Evolutionary conservation across 257 asterid species (phyloP).

Genomic region (Oldenlandia corymbosa): DNA sequence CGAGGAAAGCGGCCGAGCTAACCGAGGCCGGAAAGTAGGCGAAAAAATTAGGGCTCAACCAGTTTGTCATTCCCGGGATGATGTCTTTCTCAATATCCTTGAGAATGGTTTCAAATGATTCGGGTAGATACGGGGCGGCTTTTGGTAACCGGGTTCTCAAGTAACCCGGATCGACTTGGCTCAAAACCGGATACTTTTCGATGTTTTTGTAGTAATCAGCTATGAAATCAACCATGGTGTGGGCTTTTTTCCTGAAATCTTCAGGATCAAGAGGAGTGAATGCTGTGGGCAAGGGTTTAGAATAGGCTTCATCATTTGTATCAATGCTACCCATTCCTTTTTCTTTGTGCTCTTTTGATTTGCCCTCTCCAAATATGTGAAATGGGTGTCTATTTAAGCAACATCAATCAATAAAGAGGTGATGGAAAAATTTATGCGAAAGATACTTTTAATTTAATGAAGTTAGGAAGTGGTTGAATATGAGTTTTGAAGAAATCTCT

Average conservation of each 20-base stretch:
- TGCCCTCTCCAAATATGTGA: too few species aligned
- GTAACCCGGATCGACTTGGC: conserved; percentile 74
- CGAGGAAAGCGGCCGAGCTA: conserved; percentile 67
- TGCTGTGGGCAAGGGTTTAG: not conserved
- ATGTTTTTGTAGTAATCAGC: conserved; percentile 71
- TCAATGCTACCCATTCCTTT: conserved; percentile 15
- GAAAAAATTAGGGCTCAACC: conserved; percentile 76
- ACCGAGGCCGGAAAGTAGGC: conserved; percentile 71
- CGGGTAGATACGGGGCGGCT: conserved; percentile 52
- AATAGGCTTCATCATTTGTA: not conserved
- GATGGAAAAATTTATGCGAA: too few species aligned
- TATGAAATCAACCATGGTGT: conserved; percentile 53
- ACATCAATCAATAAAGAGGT: too few species aligned
- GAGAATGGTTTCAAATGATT: conserved; percentile 52
- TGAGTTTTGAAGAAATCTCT: too few species aligned
- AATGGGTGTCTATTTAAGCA: too few species aligned
- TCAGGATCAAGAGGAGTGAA: conserved; percentile 59
- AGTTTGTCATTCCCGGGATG: conserved; percentile 69
- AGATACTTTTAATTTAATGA: too few species aligned
- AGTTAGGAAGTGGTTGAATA: too few species aligned
- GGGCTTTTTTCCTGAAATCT: conserved; percentile 60
- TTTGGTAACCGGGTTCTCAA: conserved; percentile 50
- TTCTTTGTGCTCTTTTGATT: too few species aligned
- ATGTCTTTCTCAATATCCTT: conserved; percentile 50
- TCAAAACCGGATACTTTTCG: conserved; percentile 61